Percentiles rank a stretch among this genome's conserved stretches.
phyloP scores from a whole-genome alignment of 805 yeast genomes.

The Starmerella asiatica region DNA sequence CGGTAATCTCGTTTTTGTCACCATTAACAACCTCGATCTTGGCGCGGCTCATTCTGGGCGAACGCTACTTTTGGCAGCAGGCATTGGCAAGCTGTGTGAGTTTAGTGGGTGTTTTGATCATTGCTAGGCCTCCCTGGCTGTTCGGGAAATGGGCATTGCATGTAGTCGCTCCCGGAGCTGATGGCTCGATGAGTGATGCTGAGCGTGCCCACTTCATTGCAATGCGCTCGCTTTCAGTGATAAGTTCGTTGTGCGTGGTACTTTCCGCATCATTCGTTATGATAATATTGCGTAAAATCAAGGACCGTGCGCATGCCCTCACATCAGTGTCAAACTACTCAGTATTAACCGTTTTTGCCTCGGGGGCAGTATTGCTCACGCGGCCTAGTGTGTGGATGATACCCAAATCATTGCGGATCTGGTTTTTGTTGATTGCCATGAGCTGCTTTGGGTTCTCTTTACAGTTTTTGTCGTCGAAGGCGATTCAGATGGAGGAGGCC shows the following conservation, averaged over 20 bases:
- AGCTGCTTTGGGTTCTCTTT: slow-evolving; percentile 72
- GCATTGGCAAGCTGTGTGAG: slow-evolving; percentile 57
- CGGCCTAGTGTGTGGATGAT: slow-evolving; percentile 3
- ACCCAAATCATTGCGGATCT: slow-evolving; percentile 22
- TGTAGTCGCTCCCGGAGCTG: neutral
- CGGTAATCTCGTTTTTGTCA: slow-evolving; percentile 60
- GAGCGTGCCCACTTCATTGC: neutral
- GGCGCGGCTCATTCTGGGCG: slow-evolving; percentile 56
- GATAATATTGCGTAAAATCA: slow-evolving; percentile 51
- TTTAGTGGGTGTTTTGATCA: slow-evolving; percentile 59
- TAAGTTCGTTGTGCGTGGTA: slow-evolving; percentile 38
- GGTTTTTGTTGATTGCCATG: slow-evolving; percentile 46
- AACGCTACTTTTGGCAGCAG: slow-evolving; percentile 52
- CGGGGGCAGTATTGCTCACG: slow-evolving; percentile 31
- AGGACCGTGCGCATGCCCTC: slow-evolving; percentile 66
- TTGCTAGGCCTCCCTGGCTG: slow-evolving; percentile 67
- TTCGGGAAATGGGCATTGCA: slow-evolving; percentile 36
- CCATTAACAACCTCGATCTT: slow-evolving; percentile 66
- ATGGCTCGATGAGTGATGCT: slow-evolving; percentile 16
- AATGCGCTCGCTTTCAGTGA: slow-evolving; percentile 35
- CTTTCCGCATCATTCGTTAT: slow-evolving; percentile 12
- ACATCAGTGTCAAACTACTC: slow-evolving; percentile 70
- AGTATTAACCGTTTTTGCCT: slow-evolving; percentile 40
- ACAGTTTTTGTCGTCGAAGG: slow-evolving; percentile 69
- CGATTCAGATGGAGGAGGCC: slow-evolving; percentile 70